phyloP scores from a whole-genome alignment of 148 eudicot species.

The Spergularia marina region DNA sequence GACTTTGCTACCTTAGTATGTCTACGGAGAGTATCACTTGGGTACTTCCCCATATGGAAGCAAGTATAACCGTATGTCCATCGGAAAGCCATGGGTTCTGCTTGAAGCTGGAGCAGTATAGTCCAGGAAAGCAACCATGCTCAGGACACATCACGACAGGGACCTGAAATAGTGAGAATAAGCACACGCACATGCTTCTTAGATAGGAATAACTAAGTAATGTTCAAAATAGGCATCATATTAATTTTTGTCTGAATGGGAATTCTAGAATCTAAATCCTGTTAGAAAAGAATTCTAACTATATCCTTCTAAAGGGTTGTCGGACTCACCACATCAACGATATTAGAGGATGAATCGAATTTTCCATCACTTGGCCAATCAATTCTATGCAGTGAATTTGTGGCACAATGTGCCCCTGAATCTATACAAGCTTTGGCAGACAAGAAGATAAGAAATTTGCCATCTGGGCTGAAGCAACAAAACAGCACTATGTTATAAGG shows the following conservation, averaged over 20 bases:
- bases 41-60: conserved; percentile 81
- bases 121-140: conserved; percentile 80
- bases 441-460: conserved; percentile 68
- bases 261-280: background rate
- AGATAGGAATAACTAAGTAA: conserved; percentile 1
- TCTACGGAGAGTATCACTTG: conserved; percentile 73
- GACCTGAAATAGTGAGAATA: conserved; percentile 47
- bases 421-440: conserved; percentile 78
- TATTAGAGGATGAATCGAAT: conserved; percentile 34
- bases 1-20: conserved; percentile 51
- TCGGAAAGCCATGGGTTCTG: conserved; percentile 85
- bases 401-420: conserved; percentile 76
- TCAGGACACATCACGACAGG: conserved; percentile 83
- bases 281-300: background rate
- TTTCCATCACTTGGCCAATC: conserved; percentile 68
- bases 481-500: conserved; percentile 7
- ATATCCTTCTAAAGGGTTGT: background rate
- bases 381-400: conserved; percentile 79
- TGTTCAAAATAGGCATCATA: background rate
- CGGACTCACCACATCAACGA: conserved; percentile 46
- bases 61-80: conserved; percentile 70
- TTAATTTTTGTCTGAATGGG: background rate
- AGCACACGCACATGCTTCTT: background rate
- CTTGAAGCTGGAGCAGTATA: conserved; percentile 56
- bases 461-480: conserved; percentile 67